Base-by-base conservation (phyloP, 768 basidiomycete species). In the Inosperma sp. region DNA sequence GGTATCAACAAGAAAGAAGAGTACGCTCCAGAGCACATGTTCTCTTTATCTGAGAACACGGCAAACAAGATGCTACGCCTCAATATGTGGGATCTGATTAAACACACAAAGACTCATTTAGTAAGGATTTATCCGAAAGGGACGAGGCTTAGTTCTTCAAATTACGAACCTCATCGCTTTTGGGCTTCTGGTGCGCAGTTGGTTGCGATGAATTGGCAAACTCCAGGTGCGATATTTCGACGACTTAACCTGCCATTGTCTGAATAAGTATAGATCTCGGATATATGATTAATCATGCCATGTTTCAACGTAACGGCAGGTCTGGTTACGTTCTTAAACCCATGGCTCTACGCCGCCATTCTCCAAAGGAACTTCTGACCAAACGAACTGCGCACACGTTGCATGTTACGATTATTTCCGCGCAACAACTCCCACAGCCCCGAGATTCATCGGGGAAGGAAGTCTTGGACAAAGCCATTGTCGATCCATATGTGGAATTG, bases 121-220 rank as follows among this genome's bases (percentile, higher is more conserved):
- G 84, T 92, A 8, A 72, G 94, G 51, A 80, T 86, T 3, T 97
- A 97, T 62, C 94, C 94, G 25, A 56, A 55, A 17, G 53, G 53
- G 17, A 55, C 49, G 49, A 37, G 53, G 17, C 49, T 55, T 12
- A 51, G 35, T 16, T 55, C 53, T 14, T 39, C 53, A 27, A 55
- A 55, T 41, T 55, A 45, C 13, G 53, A 55, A 35, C 53, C 53
- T 16, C 86, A 93, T 68, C 80, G 85, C 16, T 94, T 83, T 63
- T 99, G 96, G 96, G 80, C 82, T 2, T 83, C 84, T 2, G 96
- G 96, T 7, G 81, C 83, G 4, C 95, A 98, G 65, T 68, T 98
- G 25, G 93, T 95, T 0, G 92, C 96, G 4, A 77, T 99, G 52
- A 99, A 99, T 65, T 96, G 93, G 89, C 96, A 99, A 67, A 98